Percentiles rank a stretch among this genome's conserved stretches.
Evolutionary conservation across 345 rosid genomes (phyloP).

Genomic region (Pistacia integerrima): DNA sequence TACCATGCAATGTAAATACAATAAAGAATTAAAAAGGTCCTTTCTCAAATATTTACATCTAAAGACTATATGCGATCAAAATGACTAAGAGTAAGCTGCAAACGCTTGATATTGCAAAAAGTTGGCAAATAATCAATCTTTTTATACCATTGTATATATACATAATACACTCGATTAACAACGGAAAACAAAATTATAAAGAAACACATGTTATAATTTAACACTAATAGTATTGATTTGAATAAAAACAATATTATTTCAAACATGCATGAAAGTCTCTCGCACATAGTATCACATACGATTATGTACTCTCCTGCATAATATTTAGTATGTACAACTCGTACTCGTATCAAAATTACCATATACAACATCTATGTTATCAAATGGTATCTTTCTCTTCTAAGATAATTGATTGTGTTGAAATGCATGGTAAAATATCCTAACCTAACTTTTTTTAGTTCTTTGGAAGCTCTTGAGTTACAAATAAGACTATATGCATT

Average conservation of each 20-base stretch:
- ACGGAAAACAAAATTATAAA: background rate
- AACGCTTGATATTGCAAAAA: too few relatives aligned
- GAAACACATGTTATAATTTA: background rate
- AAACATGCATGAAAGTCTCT: background rate
- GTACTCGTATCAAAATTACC: background rate
- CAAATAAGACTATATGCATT: background rate
- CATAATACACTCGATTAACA: background rate
- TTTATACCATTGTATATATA: background rate
- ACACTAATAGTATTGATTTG: background rate
- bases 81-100: too few relatives aligned
- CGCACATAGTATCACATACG: background rate
- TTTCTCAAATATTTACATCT: background rate
- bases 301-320: background rate
- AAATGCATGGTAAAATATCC: background rate
- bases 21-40: too few relatives aligned
- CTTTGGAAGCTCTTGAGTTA: background rate
- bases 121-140: background rate
- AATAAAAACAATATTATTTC: background rate
- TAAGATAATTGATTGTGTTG: background rate
- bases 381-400: background rate
- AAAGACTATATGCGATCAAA: background rate
- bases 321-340: background rate
- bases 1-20: background rate
- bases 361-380: background rate
- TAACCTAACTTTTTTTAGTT: background rate